Percentiles rank a stretch among this genome's conserved stretches.
phyloP scores from a whole-genome alignment of 2,329 filamentous ascomycete genomes.

The Amylocarpus encephaloides region DNA sequence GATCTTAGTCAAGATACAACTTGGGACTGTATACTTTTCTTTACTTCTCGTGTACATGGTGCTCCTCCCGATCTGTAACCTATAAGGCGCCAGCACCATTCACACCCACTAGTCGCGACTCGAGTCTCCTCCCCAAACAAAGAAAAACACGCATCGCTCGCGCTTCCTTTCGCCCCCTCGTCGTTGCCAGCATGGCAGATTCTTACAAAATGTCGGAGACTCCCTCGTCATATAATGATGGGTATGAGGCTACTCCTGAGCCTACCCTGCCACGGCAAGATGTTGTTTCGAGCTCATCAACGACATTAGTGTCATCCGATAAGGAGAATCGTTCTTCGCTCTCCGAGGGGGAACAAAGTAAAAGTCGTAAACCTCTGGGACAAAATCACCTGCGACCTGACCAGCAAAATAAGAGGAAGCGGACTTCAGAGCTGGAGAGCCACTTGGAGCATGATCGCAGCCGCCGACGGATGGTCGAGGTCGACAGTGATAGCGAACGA shows the following conservation, averaged over 20 bases:
- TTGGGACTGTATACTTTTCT: too few species aligned
- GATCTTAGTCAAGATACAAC: too few species aligned
- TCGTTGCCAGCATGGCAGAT: not conserved
- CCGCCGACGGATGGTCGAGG: conserved; percentile 27
- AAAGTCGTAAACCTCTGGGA: conserved; percentile 34
- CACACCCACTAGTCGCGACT: not conserved
- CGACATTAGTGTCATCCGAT: conserved; percentile 37
- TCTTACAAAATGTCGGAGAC: conserved; percentile 25
- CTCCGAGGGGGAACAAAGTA: conserved; percentile 36
- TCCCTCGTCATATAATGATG: conserved; percentile 25
- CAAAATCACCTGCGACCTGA: conserved; percentile 18
- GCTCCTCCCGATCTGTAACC: not conserved
- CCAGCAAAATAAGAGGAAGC: conserved; percentile 22
- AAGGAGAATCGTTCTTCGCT: conserved; percentile 40
- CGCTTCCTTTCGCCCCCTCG: not conserved
- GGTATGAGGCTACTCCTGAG: conserved; percentile 29
- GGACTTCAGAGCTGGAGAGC: conserved; percentile 15
- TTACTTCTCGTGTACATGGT: not conserved
- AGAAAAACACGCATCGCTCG: not conserved
- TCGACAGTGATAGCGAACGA: conserved; percentile 22
- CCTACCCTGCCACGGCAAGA: conserved; percentile 16
- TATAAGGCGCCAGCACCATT: not conserved
- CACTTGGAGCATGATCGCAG: conserved; percentile 17
- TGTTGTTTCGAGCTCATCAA: conserved; percentile 30
- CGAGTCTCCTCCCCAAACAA: not conserved